Evolutionary conservation across 768 basidiomycete species (phyloP).

Genomic region (Tricholomella constricta): DNA sequence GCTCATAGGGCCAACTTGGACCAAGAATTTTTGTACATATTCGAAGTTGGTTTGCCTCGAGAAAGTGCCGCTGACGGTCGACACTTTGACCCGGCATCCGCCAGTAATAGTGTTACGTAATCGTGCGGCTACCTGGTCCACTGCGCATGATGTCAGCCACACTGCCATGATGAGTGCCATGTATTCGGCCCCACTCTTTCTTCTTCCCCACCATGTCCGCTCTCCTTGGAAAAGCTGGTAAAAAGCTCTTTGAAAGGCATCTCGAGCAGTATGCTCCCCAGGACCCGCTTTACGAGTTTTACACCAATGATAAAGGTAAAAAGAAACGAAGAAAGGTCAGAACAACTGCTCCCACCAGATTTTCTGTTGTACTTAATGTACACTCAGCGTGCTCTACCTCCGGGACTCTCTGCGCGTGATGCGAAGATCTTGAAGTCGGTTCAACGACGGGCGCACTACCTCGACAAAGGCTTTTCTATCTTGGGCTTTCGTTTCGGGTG

Average conservation of each 20-base stretch:
- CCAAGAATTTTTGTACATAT: too few species aligned
- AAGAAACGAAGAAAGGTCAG: slow-evolving; percentile 59
- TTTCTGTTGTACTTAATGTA: neutral
- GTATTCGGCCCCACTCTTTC: neutral
- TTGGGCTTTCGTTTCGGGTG: slow-evolving; percentile 86
- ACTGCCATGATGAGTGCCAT: too few species aligned
- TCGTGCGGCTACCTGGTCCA: too few species aligned
- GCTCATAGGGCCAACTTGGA: too few species aligned
- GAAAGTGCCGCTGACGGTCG: too few species aligned
- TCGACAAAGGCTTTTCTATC: slow-evolving; percentile 84
- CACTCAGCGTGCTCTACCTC: slow-evolving; percentile 64
- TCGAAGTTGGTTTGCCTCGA: too few species aligned
- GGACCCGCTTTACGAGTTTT: slow-evolving; percentile 75
- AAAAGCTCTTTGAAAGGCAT: slow-evolving; percentile 63
- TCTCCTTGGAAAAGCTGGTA: slow-evolving; percentile 48
- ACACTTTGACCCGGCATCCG: too few species aligned
- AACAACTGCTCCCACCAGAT: neutral
- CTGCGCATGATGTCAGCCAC: slow-evolving; percentile 4
- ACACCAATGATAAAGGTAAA: slow-evolving; percentile 56
- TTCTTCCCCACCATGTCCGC: slow-evolving; percentile 25
- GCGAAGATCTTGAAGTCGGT: slow-evolving; percentile 73
- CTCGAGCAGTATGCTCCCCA: slow-evolving; percentile 65
- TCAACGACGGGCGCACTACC: slow-evolving; percentile 75
- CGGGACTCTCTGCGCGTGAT: slow-evolving; percentile 77
- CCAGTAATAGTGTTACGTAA: too few species aligned